These are phyloP conservation scores for Inonotus obliquus DNA, from an alignment of 1,284 basidiomycete species.

Conservation along the genomic window DNA sequence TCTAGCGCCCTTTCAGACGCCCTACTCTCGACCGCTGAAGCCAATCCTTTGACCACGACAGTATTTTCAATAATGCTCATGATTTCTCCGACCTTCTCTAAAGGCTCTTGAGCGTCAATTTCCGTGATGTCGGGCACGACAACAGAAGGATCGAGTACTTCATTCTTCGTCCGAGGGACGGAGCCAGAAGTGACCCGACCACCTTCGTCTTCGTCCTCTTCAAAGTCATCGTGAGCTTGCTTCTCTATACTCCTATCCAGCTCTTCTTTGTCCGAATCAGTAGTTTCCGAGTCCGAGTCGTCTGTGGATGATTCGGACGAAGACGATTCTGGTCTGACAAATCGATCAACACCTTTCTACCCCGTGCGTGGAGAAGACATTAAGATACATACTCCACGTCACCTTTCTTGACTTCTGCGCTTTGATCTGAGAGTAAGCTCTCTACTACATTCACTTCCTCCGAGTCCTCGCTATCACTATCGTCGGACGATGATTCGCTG, in stretches of 20 bases:
- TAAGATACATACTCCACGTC: background rate
- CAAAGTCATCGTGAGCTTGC: slow-evolving; percentile 19
- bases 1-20: slow-evolving; percentile 65
- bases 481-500: slow-evolving; percentile 43
- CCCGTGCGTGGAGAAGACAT: background rate
- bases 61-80: slow-evolving; percentile 66
- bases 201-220: slow-evolving; percentile 28
- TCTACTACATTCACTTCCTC: slow-evolving; percentile 60
- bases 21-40: slow-evolving; percentile 37
- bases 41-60: slow-evolving; percentile 63
- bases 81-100: slow-evolving; percentile 73
- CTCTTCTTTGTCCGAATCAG: slow-evolving; percentile 10
- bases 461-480: slow-evolving; percentile 47
- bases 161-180: slow-evolving; percentile 24
- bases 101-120: slow-evolving; percentile 42
- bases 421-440: slow-evolving; percentile 26
- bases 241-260: background rate
- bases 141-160: slow-evolving; percentile 32
- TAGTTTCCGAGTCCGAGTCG: slow-evolving; percentile 5
- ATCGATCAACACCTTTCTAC: no score
- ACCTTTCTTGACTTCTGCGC: background rate
- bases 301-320: slow-evolving; percentile 19
- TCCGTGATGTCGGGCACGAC: slow-evolving; percentile 33
- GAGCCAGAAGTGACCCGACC: slow-evolving; percentile 10
- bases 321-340: background rate